Evolutionary conservation across 371 early-diverging fungal species (phyloP).

Genomic region (Mycotypha africana): DNA sequence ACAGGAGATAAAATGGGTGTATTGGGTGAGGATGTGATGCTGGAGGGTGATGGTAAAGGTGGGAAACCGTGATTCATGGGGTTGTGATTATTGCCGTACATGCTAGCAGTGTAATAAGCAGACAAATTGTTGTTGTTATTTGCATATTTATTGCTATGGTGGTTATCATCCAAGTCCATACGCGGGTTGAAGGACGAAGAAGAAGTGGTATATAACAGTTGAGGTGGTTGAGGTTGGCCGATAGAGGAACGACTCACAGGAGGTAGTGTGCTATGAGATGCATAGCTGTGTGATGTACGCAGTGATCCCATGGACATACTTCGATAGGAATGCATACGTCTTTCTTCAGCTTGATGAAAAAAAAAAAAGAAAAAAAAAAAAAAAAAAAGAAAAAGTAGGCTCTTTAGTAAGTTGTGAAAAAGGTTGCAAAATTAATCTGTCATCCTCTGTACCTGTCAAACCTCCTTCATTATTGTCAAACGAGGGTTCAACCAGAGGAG

Average conservation of each 20-base stretch:
- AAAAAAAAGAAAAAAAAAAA: too few species aligned
- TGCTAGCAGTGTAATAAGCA: slow-evolving; percentile 11
- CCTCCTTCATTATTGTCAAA: slow-evolving; percentile 25
- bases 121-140: slow-evolving; percentile 3
- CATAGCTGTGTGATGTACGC: slow-evolving; percentile 9
- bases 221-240: too few species aligned
- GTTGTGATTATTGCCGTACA: slow-evolving; percentile 1
- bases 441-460: too few species aligned
- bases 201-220: slow-evolving; percentile 10
- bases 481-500: slow-evolving; percentile 40
- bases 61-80: slow-evolving; percentile 19
- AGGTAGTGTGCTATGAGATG: slow-evolving; percentile 21
- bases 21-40: slow-evolving; percentile 27
- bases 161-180: slow-evolving; percentile 17
- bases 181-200: slow-evolving; percentile 14
- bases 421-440: too few species aligned
- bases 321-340: slow-evolving; percentile 24
- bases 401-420: too few species aligned
- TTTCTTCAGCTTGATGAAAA: too few species aligned
- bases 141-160: slow-evolving; percentile 9
- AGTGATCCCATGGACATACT: slow-evolving; percentile 43
- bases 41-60: slow-evolving; percentile 31
- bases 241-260: slow-evolving; percentile 35
- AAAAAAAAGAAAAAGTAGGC: not conserved
- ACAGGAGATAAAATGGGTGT: slow-evolving; percentile 12